phyloP scores from a whole-genome alignment of 108 stramenopile species.

The Schizochytrium sp. region DNA sequence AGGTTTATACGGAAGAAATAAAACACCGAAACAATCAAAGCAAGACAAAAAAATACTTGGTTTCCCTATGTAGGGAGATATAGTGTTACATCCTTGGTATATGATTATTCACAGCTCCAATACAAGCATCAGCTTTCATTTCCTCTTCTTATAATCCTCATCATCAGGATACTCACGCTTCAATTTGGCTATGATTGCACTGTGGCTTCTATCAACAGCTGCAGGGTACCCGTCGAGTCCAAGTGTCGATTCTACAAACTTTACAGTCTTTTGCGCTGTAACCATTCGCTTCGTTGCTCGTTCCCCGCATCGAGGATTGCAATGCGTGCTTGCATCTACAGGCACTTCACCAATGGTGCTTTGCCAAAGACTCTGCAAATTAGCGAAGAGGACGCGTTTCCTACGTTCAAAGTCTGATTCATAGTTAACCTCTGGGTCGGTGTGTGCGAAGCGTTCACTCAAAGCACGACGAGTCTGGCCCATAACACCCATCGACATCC shows the following conservation, averaged over 20 bases:
- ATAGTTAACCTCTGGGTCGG: not conserved
- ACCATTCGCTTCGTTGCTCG: not conserved
- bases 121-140: no score
- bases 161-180: no score
- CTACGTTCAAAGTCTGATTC: conserved; percentile 20
- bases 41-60: no score
- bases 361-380: not conserved
- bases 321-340: not conserved
- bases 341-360: not conserved
- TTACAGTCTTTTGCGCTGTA: not conserved
- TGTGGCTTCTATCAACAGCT: not conserved
- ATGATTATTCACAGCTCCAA: no score
- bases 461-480: not conserved
- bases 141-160: no score
- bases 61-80: no score
- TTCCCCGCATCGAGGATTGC: conserved; percentile 1
- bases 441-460: not conserved
- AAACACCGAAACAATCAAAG: no score
- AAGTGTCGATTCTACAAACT: not conserved
- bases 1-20: no score
- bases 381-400: not conserved
- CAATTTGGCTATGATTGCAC: no score
- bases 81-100: no score
- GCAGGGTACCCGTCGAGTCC: not conserved
- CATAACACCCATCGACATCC: not conserved